phyloP scores from a whole-genome alignment of 176 grass and related monocot species.

The Aegilops tauschii region DNA sequence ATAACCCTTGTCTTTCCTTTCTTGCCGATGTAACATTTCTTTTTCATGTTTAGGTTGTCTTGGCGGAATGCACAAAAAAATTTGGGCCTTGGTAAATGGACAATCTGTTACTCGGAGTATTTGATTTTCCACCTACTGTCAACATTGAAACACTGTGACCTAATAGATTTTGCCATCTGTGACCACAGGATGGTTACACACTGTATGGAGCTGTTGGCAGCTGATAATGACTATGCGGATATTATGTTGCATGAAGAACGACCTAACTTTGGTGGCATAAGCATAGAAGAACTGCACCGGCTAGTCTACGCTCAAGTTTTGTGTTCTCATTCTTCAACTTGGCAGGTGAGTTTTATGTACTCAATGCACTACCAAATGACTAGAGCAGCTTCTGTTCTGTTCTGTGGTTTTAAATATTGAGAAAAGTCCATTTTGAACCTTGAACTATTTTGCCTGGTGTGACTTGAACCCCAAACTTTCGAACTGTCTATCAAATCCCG shows the following conservation, averaged over 20 bases:
- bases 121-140: conserved; percentile 6
- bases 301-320: conserved; percentile 93
- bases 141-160: conserved; percentile 1
- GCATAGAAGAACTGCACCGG: conserved; percentile 85
- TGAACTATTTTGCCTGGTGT: neutral
- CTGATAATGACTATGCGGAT: conserved; percentile 80
- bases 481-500: neutral
- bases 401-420: conserved; percentile 16
- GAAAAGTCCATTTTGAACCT: neutral
- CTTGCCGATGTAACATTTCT: conserved; percentile 26
- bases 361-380: neutral
- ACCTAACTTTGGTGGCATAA: conserved; percentile 75
- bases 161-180: conserved; percentile 34
- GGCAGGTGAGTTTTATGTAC: conserved; percentile 74
- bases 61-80: conserved; percentile 78
- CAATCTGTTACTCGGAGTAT: neutral
- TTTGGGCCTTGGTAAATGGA: conserved; percentile 90
- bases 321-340: conserved; percentile 91
- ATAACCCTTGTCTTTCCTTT: conserved; percentile 5
- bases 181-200: conserved; percentile 86
- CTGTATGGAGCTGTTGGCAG: conserved; percentile 81
- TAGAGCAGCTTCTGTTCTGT: conserved; percentile 11
- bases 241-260: conserved; percentile 76
- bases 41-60: conserved; percentile 70
- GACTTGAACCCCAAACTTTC: neutral